phyloP scores from a whole-genome alignment of 371 early-diverging fungal genomes.

The Rhizopus delemar region DNA sequence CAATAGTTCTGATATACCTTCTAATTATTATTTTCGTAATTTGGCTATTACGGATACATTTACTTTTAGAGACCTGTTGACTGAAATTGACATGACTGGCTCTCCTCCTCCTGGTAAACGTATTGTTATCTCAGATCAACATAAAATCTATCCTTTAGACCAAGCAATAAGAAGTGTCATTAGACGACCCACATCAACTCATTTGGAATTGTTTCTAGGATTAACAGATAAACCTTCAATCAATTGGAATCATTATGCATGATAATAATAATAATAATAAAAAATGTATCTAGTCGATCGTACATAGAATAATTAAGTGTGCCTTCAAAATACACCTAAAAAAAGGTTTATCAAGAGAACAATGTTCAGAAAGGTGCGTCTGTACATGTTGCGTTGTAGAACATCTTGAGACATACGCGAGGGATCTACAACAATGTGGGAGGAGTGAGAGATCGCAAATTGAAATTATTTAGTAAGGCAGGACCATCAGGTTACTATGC shows the following conservation, averaged over 20 bases:
- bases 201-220: constrained; percentile 35
- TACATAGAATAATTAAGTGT: too few relatives aligned
- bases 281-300: not conserved
- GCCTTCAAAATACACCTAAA: too few relatives aligned
- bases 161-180: constrained; percentile 37
- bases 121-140: constrained; percentile 30
- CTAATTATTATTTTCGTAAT: constrained; percentile 31
- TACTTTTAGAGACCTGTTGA: constrained; percentile 34
- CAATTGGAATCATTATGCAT: constrained; percentile 30
- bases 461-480: too few relatives aligned
- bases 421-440: too few relatives aligned
- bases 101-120: constrained; percentile 41
- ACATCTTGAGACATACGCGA: too few relatives aligned
- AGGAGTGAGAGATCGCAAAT: too few relatives aligned
- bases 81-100: constrained; percentile 34
- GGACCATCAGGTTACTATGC: too few relatives aligned
- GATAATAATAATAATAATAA: not conserved
- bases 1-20: constrained; percentile 14
- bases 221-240: constrained; percentile 31
- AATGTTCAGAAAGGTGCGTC: too few relatives aligned
- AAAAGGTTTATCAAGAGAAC: too few relatives aligned
- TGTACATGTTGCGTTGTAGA: too few relatives aligned
- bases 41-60: constrained; percentile 38
- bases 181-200: constrained; percentile 18
- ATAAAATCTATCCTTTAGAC: constrained; percentile 33